Percentiles rank a stretch among this genome's conserved stretches.
phyloP scores from a whole-genome alignment of 148 eudicot species.

The Rhododendron henanense region DNA sequence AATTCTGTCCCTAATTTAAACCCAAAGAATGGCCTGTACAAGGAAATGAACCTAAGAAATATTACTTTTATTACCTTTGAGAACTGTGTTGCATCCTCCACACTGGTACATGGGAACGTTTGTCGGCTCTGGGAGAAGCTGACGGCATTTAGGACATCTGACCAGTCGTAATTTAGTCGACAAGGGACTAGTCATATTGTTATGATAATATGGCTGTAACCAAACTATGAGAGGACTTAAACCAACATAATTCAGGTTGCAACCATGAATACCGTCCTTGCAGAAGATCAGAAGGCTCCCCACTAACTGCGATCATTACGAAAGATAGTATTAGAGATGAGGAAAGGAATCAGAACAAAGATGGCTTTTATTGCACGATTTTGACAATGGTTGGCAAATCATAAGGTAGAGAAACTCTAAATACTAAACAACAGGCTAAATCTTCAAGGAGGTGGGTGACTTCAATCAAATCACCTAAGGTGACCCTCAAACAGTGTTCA shows the following conservation, averaged over 20 bases:
- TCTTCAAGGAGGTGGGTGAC: not conserved
- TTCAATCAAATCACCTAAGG: not conserved
- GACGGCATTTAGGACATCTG: constrained; percentile 66
- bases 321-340: not conserved
- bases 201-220: constrained; percentile 17
- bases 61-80: constrained; percentile 47
- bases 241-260: not conserved
- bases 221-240: constrained; percentile 11
- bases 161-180: constrained; percentile 48
- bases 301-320: not conserved
- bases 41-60: not conserved
- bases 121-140: constrained; percentile 57
- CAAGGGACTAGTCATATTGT: constrained; percentile 36
- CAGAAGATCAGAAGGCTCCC: not conserved
- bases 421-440: not conserved
- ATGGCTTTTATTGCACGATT: not conserved
- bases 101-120: constrained; percentile 62
- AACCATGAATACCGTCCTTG: not conserved
- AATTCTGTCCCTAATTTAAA: not conserved
- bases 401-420: not conserved
- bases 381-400: not conserved
- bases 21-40: not conserved
- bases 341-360: not conserved
- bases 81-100: constrained; percentile 70
- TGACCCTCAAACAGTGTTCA: not conserved